Evolutionary conservation across 129 eudicot genomes (phyloP).

Genomic region (Artemisia tridentata): DNA sequence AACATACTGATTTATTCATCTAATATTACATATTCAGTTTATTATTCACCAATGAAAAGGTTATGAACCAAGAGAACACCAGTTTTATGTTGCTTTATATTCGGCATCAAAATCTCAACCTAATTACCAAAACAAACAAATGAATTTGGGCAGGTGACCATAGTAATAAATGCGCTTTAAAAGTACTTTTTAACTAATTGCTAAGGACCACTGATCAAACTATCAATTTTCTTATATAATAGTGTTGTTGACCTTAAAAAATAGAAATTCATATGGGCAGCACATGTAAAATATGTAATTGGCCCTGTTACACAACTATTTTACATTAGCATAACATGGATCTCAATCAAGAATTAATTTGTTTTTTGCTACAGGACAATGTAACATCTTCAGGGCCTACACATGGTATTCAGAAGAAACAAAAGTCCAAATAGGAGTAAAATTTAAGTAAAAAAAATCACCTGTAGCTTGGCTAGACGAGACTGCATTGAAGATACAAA

Average conservation of each 20-base stretch:
- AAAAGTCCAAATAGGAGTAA: neutral
- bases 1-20: too few relatives aligned
- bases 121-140: neutral
- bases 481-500: constrained; percentile 77
- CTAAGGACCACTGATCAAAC: neutral
- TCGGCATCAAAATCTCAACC: neutral
- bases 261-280: too few relatives aligned
- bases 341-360: neutral
- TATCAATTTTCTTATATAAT: neutral
- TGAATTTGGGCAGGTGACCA: neutral
- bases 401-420: neutral
- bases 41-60: neutral
- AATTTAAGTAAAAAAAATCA: constrained; percentile 14
- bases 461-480: constrained; percentile 86
- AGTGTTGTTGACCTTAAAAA: too few relatives aligned
- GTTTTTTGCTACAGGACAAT: too few relatives aligned
- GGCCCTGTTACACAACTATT: too few relatives aligned
- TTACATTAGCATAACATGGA: too few relatives aligned
- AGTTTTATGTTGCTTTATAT: neutral
- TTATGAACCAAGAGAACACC: neutral
- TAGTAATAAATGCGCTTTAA: neutral
- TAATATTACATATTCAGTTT: too few relatives aligned
- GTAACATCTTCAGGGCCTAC: neutral
- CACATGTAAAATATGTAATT: too few relatives aligned
- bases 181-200: neutral